A percentile compares a stretch with the other conserved stretches of the same genome.
phyloP scores from a whole-genome alignment of 164 flowering plant species.

The Echeveria elegans region DNA sequence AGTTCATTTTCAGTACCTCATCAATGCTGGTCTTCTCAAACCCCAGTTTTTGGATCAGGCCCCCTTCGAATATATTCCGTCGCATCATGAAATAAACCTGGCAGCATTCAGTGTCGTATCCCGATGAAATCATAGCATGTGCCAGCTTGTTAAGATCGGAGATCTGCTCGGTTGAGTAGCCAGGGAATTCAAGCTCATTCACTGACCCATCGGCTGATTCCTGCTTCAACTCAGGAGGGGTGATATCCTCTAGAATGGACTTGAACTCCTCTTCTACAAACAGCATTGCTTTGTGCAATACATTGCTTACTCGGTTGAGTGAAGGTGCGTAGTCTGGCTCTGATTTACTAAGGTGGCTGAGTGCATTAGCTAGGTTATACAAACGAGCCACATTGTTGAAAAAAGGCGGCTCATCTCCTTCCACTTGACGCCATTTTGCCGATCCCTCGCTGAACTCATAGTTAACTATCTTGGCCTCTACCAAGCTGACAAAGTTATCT shows the following conservation, averaged over 20 bases:
- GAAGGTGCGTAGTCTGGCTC: neutral
- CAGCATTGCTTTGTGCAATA: constrained; percentile 50
- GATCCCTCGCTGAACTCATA: constrained; percentile 18
- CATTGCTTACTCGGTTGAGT: constrained; percentile 19
- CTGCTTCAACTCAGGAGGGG: constrained; percentile 17
- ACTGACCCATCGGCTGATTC: neutral
- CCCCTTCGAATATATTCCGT: constrained; percentile 27
- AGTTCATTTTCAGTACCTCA: constrained; percentile 61
- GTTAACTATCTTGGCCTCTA: constrained; percentile 23
- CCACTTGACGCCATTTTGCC: constrained; percentile 19
- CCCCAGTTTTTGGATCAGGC: constrained; percentile 28
- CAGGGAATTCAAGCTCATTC: constrained; percentile 24
- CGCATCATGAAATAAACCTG: constrained; percentile 39
- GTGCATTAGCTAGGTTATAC: constrained; percentile 5
- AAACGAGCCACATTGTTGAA: constrained; percentile 22
- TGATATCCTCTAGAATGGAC: constrained; percentile 37
- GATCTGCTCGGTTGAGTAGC: constrained; percentile 30
- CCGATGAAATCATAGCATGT: constrained; percentile 42
- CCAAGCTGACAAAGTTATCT: constrained; percentile 18
- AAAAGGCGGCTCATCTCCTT: constrained; percentile 15
- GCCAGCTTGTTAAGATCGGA: constrained; percentile 31
- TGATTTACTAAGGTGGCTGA: constrained; percentile 1
- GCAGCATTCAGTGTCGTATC: constrained; percentile 63
- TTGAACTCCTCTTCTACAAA: constrained; percentile 64
- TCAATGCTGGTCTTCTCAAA: constrained; percentile 50